These are phyloP conservation scores for Parastagonospora nodorum DNA, from an alignment of 2,329 filamentous ascomycete species.

Conservation along the genomic window DNA sequence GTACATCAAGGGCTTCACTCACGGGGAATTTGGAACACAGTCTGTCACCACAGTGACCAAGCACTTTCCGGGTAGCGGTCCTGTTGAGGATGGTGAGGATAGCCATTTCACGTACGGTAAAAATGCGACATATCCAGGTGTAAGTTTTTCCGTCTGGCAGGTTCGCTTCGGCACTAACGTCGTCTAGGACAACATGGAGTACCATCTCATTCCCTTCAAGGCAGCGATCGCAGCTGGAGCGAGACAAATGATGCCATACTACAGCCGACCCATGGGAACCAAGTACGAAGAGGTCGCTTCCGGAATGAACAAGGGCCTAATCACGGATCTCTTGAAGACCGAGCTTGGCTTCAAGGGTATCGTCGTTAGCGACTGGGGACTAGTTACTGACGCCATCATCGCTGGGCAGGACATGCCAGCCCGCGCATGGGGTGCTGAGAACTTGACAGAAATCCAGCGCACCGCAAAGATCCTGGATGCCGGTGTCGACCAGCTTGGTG, in stretches of 20 bases:
- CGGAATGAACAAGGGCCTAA: conserved; percentile 57
- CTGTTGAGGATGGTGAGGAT: conserved; percentile 57
- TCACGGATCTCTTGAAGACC: conserved; percentile 55
- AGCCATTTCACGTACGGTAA: conserved; percentile 60
- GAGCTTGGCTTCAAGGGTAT: conserved; percentile 59
- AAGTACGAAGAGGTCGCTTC: conserved; percentile 56
- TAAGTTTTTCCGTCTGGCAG: neutral
- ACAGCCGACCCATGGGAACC: conserved; percentile 55
- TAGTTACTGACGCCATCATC: conserved; percentile 54
- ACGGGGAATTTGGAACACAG: conserved; percentile 49
- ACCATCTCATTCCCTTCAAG: conserved; percentile 58
- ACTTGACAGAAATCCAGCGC: conserved; percentile 51
- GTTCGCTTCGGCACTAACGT: neutral
- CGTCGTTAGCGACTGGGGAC: conserved; percentile 59
- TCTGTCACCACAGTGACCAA: conserved; percentile 58
- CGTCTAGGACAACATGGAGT: conserved; percentile 50
- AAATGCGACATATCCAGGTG: conserved; percentile 56
- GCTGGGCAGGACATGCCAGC: conserved; percentile 54
- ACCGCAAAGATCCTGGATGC: conserved; percentile 54
- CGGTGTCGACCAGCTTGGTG: conserved; percentile 60
- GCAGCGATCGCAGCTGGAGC: conserved; percentile 57
- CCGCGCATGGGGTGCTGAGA: conserved; percentile 58
- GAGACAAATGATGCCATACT: conserved; percentile 60
- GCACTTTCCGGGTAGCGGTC: conserved; percentile 60
- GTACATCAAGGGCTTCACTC: conserved; percentile 57